Conservation (phyloP, 495 filamentous ascomycete species). For the Trichocladium antarcticum region DNA sequence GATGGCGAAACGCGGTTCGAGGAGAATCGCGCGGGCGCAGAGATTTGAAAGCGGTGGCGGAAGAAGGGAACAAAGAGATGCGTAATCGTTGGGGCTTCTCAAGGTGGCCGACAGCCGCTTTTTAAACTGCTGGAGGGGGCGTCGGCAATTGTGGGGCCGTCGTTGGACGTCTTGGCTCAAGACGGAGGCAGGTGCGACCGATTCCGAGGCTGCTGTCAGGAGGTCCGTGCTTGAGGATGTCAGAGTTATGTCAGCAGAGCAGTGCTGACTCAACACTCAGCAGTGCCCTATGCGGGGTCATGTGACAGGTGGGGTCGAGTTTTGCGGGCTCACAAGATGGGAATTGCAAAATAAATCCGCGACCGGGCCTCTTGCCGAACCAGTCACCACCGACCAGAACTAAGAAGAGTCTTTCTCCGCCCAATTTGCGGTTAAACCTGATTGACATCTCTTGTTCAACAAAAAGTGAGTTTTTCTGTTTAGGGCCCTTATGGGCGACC, state of each 20-base stretch:
- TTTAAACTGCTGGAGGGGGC: slow-evolving; percentile 9
- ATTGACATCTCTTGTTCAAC: slow-evolving; percentile 47
- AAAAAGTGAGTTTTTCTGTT: slow-evolving; percentile 20
- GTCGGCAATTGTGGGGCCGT: too few species aligned
- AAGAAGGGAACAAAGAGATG: slow-evolving; percentile 12
- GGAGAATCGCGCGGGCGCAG: not conserved
- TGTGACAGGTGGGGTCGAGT: slow-evolving; percentile 21
- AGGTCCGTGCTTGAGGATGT: not conserved
- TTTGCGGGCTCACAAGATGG: slow-evolving; percentile 23
- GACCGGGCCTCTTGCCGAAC: slow-evolving; percentile 11
- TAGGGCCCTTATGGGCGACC: not conserved
- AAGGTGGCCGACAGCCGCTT: slow-evolving; percentile 8
- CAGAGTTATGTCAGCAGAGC: slow-evolving; percentile 12
- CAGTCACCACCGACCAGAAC: slow-evolving; percentile 29
- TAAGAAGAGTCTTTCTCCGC: slow-evolving; percentile 50
- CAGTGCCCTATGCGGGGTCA: slow-evolving; percentile 26
- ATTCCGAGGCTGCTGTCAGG: not conserved
- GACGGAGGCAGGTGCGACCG: slow-evolving; percentile 4
- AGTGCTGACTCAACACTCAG: not conserved
- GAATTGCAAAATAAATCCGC: slow-evolving; percentile 27
- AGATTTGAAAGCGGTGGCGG: not conserved
- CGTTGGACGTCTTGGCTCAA: not conserved
- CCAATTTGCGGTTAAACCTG: slow-evolving; percentile 44
- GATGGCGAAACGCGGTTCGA: not conserved
- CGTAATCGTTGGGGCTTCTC: slow-evolving; percentile 14